Base-by-base conservation (phyloP, 148 eudicot genomes). In the Dianthus caryophyllus region DNA sequence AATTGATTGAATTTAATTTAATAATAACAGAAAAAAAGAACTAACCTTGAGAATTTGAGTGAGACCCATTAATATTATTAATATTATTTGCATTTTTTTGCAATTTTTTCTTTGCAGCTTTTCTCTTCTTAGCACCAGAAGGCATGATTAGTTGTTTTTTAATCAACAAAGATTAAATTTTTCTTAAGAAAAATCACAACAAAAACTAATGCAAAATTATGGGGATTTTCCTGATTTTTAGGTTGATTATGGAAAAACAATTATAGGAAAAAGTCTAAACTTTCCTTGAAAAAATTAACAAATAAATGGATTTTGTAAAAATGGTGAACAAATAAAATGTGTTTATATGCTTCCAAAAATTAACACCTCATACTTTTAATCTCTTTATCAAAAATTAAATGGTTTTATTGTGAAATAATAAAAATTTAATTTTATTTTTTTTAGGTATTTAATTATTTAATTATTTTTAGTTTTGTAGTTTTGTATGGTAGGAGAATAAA, bases 31-130 rank as follows among this genome's bases (percentile, higher is more conserved):
- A n/a, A n/a, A n/a, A 26, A 70, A 52, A 38, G 14, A 49, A 57
- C 58, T 54, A 81, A 92, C 96, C 87, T 65, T 77, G 82, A 76
- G 82, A 27, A 67, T 64, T 73, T 72, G 77, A 31, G 67, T 71
- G 75, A 73, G 77, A 41, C 61, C 75, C 64, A 30, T 83, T 47
- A 30, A 43, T 58, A 65, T 41, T 50, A 58, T 27, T 57, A 22
- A 22, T 11, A 20, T 76, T 55, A 58, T 53, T 68, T 20, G 71
- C 62, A 75, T 67, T 71, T 17, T 72, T 65, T 67, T 77, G 68
- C 83, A 73, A 69, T 83, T 85, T 84, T 71, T 84, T 92, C 86
- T 87, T 87, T 47, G 84, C 85, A 67, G 93, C 88, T 78, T 89
- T 92, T 74, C 96, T 65, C 85, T 81, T 92, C 93, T 80, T 91